Evolutionary conservation across 164 flowering plant genomes (phyloP).

Genomic region (Aristolochia californica): DNA sequence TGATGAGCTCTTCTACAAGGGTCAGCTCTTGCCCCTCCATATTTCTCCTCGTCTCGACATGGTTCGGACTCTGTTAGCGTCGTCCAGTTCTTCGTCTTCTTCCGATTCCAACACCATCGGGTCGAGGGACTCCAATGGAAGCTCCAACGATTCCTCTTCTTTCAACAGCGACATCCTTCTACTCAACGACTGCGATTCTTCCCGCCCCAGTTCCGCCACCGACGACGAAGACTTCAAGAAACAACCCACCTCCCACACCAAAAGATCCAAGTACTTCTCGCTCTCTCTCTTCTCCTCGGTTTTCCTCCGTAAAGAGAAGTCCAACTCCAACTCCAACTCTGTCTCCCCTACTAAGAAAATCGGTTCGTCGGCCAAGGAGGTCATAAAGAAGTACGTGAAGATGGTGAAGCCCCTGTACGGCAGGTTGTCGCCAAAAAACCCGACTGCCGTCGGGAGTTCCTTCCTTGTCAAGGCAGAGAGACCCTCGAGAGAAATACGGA

Average conservation of each 20-base stretch:
- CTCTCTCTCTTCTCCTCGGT: conserved; percentile 65
- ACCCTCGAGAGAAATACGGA: no score
- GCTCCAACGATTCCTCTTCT: conserved; percentile 41
- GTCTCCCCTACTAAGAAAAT: conserved; percentile 27
- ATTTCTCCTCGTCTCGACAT: conserved; percentile 77
- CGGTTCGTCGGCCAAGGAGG: conserved; percentile 56
- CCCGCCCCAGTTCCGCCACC: conserved; percentile 69
- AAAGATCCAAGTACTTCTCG: conserved; percentile 47
- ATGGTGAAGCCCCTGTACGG: conserved; percentile 86
- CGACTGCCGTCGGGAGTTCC: background rate
- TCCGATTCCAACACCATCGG: conserved; percentile 31
- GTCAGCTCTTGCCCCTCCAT: conserved; percentile 80
- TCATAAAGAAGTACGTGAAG: conserved; percentile 64
- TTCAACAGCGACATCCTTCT: conserved; percentile 26
- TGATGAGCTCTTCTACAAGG: conserved; percentile 93
- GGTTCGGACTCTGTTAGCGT: conserved; percentile 65
- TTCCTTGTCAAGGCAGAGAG: no score
- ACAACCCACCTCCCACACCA: background rate
- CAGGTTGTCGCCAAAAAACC: conserved; percentile 44
- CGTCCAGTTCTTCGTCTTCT: conserved; percentile 39
- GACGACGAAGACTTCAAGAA: conserved; percentile 21
- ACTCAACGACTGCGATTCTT: conserved; percentile 45
- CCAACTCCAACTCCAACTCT: conserved; percentile 1
- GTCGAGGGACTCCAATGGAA: conserved; percentile 62
- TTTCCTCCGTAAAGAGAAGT: conserved; percentile 42